Evolutionary conservation across 1,284 basidiomycete genomes (phyloP).

Genomic region (Cryptococcus deneoformans): DNA sequence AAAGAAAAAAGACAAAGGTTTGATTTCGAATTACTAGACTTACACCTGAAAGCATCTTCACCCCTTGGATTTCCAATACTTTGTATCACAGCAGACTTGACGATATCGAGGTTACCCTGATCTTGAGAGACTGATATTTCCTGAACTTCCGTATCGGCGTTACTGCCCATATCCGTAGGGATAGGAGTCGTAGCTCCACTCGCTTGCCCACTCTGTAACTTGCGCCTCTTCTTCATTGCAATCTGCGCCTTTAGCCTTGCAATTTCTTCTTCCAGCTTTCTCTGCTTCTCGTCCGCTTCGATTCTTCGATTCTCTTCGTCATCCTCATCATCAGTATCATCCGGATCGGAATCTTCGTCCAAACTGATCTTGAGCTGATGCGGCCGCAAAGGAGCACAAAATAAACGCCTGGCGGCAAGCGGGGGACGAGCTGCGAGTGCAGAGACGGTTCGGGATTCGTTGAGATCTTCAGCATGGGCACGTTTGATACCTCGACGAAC

Average conservation of each 20-base stretch:
- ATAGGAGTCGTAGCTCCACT: conserved; percentile 7
- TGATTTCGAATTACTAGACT: not conserved
- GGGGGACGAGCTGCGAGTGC: conserved; percentile 8
- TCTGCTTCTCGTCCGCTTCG: conserved; percentile 3
- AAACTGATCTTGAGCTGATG: conserved; percentile 17
- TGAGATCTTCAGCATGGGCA: conserved; percentile 38
- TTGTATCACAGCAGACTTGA: not conserved
- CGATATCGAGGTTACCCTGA: not conserved
- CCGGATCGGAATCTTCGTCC: conserved; percentile 24
- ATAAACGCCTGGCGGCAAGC: conserved; percentile 20
- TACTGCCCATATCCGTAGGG: not conserved
- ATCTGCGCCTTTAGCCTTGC: conserved; percentile 23
- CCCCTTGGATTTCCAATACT: too few species aligned
- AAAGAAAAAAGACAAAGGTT: not conserved
- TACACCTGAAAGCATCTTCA: too few species aligned
- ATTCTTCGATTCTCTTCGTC: not conserved
- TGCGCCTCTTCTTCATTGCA: conserved; percentile 14
- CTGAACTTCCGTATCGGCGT: not conserved
- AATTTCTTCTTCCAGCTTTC: conserved; percentile 24
- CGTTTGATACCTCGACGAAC: conserved; percentile 30
- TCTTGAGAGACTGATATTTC: not conserved
- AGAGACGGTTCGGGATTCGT: conserved; percentile 27
- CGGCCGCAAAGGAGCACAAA: conserved; percentile 12
- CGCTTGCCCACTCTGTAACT: conserved; percentile 1
- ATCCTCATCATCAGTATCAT: conserved; percentile 18